A percentile compares a stretch with the other conserved stretches of the same genome.
These are phyloP conservation scores for Zoysia japonica DNA, from an alignment of 176 grass and related monocot genomes.

Conservation along the genomic window DNA sequence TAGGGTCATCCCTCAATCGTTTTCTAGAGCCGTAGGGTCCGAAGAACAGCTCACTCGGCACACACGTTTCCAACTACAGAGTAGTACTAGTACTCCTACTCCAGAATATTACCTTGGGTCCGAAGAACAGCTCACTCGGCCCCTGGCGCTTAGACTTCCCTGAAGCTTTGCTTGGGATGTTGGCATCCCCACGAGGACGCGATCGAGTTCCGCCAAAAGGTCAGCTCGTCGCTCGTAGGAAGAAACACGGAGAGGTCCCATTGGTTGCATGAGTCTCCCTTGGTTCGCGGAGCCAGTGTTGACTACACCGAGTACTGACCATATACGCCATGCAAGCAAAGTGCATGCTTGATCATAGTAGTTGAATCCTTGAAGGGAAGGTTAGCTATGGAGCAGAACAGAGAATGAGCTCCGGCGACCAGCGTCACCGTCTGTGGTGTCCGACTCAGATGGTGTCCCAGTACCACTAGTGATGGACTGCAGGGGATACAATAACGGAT, in stretches of 20 bases:
- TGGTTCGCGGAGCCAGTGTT: conserved; percentile 8
- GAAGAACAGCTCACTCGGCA: neutral
- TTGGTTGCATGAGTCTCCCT: conserved; percentile 22
- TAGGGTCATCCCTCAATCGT: neutral
- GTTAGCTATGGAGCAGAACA: neutral
- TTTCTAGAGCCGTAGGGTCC: neutral
- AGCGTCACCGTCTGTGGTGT: neutral
- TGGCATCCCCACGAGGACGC: conserved; percentile 44
- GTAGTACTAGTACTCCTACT: neutral
- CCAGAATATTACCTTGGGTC: neutral
- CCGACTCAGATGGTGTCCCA: neutral
- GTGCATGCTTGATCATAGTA: neutral
- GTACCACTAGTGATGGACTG: neutral
- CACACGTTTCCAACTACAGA: conserved; percentile 19
- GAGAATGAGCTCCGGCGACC: neutral
- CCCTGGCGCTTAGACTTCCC: neutral
- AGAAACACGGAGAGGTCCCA: neutral
- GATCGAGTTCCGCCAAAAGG: conserved; percentile 26
- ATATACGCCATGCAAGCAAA: neutral
- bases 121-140: neutral
- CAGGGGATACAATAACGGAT: neutral
- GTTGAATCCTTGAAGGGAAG: neutral
- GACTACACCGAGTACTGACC: conserved; percentile 20
- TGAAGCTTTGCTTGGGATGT: conserved; percentile 50
- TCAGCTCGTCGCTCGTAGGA: neutral